A percentile compares a stretch with the other conserved stretches of the same genome.
Evolutionary conservation across 2,329 filamentous ascomycete genomes (phyloP).

Genomic region (Microdochium paspali): DNA sequence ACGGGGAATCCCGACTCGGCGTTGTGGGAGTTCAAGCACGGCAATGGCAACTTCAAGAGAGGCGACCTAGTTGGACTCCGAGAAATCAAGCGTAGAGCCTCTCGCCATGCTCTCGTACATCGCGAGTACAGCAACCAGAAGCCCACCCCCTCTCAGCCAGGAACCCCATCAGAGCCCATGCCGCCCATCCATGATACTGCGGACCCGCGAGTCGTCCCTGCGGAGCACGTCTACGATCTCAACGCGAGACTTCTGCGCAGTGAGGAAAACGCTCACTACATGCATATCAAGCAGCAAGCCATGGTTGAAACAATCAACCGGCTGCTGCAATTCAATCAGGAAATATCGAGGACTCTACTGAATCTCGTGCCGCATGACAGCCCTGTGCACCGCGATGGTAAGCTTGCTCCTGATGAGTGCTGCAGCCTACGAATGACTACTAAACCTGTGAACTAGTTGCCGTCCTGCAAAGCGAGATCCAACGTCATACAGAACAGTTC

Average conservation of each 20-base stretch:
- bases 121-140: conserved; percentile 81
- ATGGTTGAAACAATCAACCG: conserved; percentile 73
- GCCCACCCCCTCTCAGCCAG: conserved; percentile 64
- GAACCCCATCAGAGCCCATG: conserved; percentile 76
- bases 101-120: conserved; percentile 85
- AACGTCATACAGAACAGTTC: conserved; percentile 49
- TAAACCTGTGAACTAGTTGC: conserved; percentile 30
- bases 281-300: conserved; percentile 73
- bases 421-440: conserved; percentile 4
- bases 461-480: conserved; percentile 48
- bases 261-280: conserved; percentile 72
- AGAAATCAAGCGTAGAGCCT: conserved; percentile 92
- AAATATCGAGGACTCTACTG: conserved; percentile 67
- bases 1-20: conserved; percentile 88
- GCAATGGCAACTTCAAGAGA: conserved; percentile 92
- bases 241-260: conserved; percentile 66
- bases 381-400: conserved; percentile 73
- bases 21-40: conserved; percentile 98
- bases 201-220: conserved; percentile 62
- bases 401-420: conserved; percentile 25
- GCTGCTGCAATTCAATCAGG: conserved; percentile 68
- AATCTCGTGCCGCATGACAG: conserved; percentile 68
- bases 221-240: conserved; percentile 83
- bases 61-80: conserved; percentile 84
- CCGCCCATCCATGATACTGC: conserved; percentile 60